phyloP scores from a whole-genome alignment of 2,329 filamentous ascomycete species.

The Helminthosporium solani region DNA sequence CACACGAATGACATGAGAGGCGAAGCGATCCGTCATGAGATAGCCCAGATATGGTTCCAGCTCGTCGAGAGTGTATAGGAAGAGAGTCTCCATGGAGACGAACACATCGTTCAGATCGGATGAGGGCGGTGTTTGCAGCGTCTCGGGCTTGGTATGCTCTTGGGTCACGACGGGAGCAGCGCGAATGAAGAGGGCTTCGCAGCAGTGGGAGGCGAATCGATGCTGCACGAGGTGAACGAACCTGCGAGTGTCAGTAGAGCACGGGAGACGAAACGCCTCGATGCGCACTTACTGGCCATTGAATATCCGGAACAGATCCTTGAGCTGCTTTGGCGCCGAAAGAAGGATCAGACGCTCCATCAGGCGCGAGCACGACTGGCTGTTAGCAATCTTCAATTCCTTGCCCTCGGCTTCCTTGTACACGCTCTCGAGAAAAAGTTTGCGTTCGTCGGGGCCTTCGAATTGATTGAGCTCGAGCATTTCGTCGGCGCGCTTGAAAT shows the following conservation, averaged over 20 bases:
- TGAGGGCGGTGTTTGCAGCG: constrained; percentile 46
- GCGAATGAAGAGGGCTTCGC: constrained; percentile 85
- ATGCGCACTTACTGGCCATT: constrained; percentile 62
- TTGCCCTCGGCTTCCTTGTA: constrained; percentile 86
- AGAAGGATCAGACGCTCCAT: constrained; percentile 89
- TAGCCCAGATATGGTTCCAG: constrained; percentile 81
- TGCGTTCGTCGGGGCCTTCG: constrained; percentile 63
- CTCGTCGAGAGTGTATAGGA: constrained; percentile 80
- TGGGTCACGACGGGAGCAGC: constrained; percentile 76
- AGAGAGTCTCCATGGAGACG: constrained; percentile 77
- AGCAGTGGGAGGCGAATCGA: constrained; percentile 95
- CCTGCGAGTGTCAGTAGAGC: constrained; percentile 40
- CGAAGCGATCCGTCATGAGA: constrained; percentile 83
- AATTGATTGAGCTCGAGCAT: constrained; percentile 90
- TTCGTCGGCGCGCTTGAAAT: constrained; percentile 87
- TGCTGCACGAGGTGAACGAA: constrained; percentile 90
- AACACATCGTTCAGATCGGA: constrained; percentile 53
- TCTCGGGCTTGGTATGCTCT: constrained; percentile 60
- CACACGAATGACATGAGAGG: constrained; percentile 85
- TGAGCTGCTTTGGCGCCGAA: constrained; percentile 77
- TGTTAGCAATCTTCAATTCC: constrained; percentile 93
- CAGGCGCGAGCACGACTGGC: constrained; percentile 89
- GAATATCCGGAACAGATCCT: constrained; percentile 82
- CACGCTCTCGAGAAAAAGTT: constrained; percentile 68
- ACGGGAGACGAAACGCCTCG: background rate